Conservation (phyloP, 1,284 basidiomycete species). For the Cutaneotrichosporon cutaneum region DNA sequence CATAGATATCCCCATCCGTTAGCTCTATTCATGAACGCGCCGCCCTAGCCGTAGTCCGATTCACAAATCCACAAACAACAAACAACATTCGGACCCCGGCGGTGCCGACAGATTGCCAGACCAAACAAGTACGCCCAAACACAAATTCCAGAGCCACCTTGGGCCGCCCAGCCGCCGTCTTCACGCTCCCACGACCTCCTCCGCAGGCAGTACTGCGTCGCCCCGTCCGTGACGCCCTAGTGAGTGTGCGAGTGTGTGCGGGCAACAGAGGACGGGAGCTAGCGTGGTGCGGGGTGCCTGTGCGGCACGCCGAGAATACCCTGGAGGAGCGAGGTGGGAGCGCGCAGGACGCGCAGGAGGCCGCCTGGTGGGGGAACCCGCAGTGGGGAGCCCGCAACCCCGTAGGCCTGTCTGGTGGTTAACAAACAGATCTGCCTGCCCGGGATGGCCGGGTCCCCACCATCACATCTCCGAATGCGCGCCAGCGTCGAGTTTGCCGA, state of each 20-base stretch:
- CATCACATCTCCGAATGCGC: neutral
- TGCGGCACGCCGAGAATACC: too few relatives aligned
- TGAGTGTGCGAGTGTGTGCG: neutral
- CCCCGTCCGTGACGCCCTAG: neutral
- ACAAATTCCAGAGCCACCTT: neutral
- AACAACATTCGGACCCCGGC: neutral
- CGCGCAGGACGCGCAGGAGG: too few relatives aligned
- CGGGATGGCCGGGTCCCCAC: conserved; percentile 4
- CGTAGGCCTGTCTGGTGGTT: too few relatives aligned
- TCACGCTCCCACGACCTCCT: neutral
- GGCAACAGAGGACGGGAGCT: too few relatives aligned
- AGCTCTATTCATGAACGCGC: neutral
- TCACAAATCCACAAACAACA: neutral
- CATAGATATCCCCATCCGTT: neutral
- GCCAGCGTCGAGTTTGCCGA: neutral
- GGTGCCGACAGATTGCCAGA: neutral
- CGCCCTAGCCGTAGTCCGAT: neutral
- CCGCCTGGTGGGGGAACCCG: too few relatives aligned
- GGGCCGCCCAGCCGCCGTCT: neutral
- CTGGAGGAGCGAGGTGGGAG: too few relatives aligned
- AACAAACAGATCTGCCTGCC: neutral
- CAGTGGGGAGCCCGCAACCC: too few relatives aligned
- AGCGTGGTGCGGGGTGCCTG: too few relatives aligned
- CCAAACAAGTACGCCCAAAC: neutral
- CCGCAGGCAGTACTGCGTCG: neutral